Base-by-base conservation (phyloP, 768 basidiomycete genomes). In the Rhizopogon vinicolor region DNA sequence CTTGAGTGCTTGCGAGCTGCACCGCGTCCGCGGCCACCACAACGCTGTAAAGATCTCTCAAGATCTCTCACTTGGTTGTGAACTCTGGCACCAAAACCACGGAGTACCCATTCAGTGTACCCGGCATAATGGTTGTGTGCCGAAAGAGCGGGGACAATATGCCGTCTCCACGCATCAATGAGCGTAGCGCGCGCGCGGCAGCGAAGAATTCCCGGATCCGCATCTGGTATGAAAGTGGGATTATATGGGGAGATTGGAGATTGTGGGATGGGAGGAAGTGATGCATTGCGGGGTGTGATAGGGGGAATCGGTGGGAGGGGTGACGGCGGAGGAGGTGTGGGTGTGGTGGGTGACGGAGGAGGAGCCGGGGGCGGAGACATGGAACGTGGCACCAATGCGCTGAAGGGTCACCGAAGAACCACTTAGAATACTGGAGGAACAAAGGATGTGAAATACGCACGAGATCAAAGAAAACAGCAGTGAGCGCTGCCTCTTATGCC, bases 401-500 rank as follows among this genome's bases (percentile, higher is more conserved):
- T 72, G 44, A 63, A 35, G 44, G 43, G 0, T 5, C 33, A 3
- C 49, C 25, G 22, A 48, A 62, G 51, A 28, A 58, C 39, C 43
- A 48, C 53, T 39, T 7, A 58, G 25, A n/a, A 28, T 44, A 44
- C 19, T n/a, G 7, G 48, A 57, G 41, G 67, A 43, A 25, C 33
- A 31, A 40, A 3, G 44, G 13, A 18, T 14, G 44, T 48, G 16
- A 54, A 52, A 62, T 59, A 56, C 78, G 51, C 71, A 86, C 78
- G 83, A 78, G 56, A 89, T 81, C 41, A 91, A 72, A 7, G 85
- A 79, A 79, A 85, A 86, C 46, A 89, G 73, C 56, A 90, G 65
- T 14, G 89, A 90, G 43, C 83, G 77, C 61, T 86, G 83, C 60
- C 83, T 87, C 71, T 85, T 88, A 60, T 89, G 85, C 58, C 78